Evolutionary conservation across 768 basidiomycete species (phyloP).

Genomic region (Suillus sp.): DNA sequence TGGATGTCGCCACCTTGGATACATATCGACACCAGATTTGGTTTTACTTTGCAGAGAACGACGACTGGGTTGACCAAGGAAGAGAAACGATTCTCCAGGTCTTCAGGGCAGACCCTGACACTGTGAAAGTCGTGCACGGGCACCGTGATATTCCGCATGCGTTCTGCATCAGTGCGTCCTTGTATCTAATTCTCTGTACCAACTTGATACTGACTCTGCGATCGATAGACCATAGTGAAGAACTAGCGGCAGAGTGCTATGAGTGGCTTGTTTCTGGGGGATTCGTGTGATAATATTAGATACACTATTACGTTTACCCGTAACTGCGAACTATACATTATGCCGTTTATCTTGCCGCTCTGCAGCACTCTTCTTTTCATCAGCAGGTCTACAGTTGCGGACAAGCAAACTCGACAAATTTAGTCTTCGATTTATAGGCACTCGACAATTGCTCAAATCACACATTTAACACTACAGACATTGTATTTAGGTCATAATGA

Average conservation of each 20-base stretch:
- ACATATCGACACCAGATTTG: conserved; percentile 42
- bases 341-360: neutral
- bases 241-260: conserved; percentile 50
- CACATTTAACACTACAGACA: neutral
- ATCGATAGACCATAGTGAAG: conserved; percentile 50
- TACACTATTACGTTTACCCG: neutral
- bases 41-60: conserved; percentile 62
- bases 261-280: conserved; percentile 39
- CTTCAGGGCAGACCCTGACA: conserved; percentile 38
- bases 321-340: neutral
- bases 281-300: neutral
- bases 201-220: conserved; percentile 10
- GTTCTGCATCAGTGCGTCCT: conserved; percentile 68
- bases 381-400: no score
- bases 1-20: conserved; percentile 50
- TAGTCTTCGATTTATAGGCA: neutral
- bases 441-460: no score
- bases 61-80: conserved; percentile 72
- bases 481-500: neutral
- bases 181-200: neutral
- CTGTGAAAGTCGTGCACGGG: conserved; percentile 45
- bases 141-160: conserved; percentile 61
- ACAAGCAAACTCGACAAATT: neutral
- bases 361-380: no score
- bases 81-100: conserved; percentile 44